Conservation (phyloP, 2,329 filamentous ascomycete species). For the Myrmaecium sp. region DNA sequence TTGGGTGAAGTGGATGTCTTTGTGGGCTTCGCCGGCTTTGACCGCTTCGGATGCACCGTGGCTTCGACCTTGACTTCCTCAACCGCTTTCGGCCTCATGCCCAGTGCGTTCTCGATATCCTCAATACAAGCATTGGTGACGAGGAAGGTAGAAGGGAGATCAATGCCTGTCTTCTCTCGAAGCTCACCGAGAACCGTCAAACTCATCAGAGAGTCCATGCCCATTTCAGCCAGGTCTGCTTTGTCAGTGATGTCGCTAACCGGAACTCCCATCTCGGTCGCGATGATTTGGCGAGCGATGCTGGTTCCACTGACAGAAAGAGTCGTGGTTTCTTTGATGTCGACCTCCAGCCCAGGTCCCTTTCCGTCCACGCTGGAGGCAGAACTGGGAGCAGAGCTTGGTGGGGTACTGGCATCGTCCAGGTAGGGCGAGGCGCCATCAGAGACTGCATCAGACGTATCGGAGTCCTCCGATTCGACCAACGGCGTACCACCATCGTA, state of each 20-base stretch:
- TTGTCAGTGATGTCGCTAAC: conserved; percentile 35
- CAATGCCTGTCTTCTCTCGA: conserved; percentile 32
- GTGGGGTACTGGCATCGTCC: conserved; percentile 26
- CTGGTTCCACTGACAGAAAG: conserved; percentile 23
- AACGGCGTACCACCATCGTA: conserved; percentile 24
- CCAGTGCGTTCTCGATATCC: conserved; percentile 48
- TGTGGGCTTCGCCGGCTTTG: conserved; percentile 9
- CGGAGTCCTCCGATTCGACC: conserved; percentile 24
- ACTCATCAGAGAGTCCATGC: conserved; percentile 37
- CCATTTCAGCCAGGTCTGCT: conserved; percentile 44
- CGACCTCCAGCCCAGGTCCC: conserved; percentile 15
- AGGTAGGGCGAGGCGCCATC: conserved; percentile 27
- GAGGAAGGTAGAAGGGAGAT: conserved; percentile 37
- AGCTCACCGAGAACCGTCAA: conserved; percentile 33
- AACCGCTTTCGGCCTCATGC: conserved; percentile 29
- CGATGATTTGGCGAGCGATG: conserved; percentile 31
- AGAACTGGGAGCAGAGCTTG: conserved; percentile 29
- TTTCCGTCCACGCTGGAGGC: conserved; percentile 25
- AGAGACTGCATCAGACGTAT: conserved; percentile 19
- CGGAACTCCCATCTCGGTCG: conserved; percentile 48
- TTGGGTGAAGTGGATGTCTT: too few relatives aligned
- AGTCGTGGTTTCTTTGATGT: conserved; percentile 14
- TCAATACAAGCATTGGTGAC: conserved; percentile 44
- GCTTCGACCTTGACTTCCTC: conserved; percentile 15
- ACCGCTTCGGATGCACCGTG: conserved; percentile 16